Evolutionary conservation across 2,329 filamentous ascomycete genomes (phyloP).

Genomic region (Fusarium agapanthi): DNA sequence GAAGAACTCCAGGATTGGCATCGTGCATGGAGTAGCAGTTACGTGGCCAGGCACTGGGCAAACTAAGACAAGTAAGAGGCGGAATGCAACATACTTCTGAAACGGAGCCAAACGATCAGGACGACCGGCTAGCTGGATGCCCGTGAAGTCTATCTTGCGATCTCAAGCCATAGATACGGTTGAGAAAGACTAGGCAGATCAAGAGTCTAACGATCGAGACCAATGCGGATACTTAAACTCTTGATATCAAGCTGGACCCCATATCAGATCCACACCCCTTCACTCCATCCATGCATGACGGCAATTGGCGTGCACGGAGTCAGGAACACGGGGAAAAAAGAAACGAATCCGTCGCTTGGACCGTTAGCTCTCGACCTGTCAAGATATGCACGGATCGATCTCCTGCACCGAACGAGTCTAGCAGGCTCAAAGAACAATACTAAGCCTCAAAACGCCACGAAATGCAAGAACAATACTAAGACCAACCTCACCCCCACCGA

Average conservation of each 20-base stretch:
- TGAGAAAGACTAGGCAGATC: background rate
- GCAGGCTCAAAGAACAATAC: constrained; percentile 45
- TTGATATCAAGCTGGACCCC: background rate
- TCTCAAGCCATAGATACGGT: constrained; percentile 8
- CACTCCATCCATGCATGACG: background rate
- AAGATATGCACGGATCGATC: constrained; percentile 31
- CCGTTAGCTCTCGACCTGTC: constrained; percentile 28
- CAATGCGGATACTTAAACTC: background rate
- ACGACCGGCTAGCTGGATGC: constrained; percentile 13
- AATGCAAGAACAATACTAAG: constrained; percentile 47
- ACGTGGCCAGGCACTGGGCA: background rate
- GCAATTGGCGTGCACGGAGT: constrained; percentile 25
- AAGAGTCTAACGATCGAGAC: constrained; percentile 9
- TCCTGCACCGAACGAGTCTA: constrained; percentile 7
- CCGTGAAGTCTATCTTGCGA: constrained; percentile 9
- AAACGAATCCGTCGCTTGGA: constrained; percentile 11
- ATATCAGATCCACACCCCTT: background rate
- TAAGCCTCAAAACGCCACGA: constrained; percentile 43
- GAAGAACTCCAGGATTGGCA: background rate
- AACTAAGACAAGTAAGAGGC: constrained; percentile 4
- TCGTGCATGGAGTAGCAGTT: background rate
- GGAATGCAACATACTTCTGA: constrained; percentile 14
- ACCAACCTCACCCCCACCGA: constrained; percentile 25
- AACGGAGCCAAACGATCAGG: background rate
- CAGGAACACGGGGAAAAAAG: constrained; percentile 20